Percentiles rank a stretch among this genome's conserved stretches.
Evolutionary conservation across 768 basidiomycete genomes (phyloP).

Genomic region (Chalciporus pseudorubinellus): DNA sequence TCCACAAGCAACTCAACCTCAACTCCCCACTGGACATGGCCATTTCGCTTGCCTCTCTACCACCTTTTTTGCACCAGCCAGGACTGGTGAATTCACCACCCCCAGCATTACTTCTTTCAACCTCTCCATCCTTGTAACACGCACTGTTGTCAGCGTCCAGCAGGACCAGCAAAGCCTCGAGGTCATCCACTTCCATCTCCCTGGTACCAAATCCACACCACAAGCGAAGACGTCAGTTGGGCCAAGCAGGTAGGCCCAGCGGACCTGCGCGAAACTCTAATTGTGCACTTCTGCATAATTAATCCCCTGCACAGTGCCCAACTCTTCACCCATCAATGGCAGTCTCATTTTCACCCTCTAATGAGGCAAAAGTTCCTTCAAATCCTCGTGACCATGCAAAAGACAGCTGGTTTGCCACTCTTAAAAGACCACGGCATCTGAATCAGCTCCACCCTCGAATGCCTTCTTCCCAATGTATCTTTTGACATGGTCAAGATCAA

Average conservation of each 20-base stretch:
- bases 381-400: no score
- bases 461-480: conserved; percentile 35
- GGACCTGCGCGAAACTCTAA: background rate
- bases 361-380: no score
- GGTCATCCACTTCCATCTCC: background rate
- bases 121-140: conserved; percentile 12
- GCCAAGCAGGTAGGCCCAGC: background rate
- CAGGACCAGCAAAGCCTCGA: background rate
- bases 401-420: no score
- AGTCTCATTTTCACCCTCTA: no score
- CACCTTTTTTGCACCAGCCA: conserved; percentile 15
- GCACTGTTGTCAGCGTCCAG: conserved; percentile 3
- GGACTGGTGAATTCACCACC: conserved; percentile 23
- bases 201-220: background rate
- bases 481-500: conserved; percentile 38
- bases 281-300: background rate
- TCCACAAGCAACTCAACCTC: no score
- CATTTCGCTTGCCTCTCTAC: conserved; percentile 17
- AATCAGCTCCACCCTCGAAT: conserved; percentile 35
- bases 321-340: background rate
- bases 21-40: conserved; percentile 1
- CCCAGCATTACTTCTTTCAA: conserved; percentile 13
- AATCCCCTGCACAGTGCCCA: background rate
- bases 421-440: conserved; percentile 23
- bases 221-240: background rate